These are phyloP conservation scores for Suhomyces prunicola DNA, from an alignment of 805 yeast genomes.

Conservation along the genomic window DNA sequence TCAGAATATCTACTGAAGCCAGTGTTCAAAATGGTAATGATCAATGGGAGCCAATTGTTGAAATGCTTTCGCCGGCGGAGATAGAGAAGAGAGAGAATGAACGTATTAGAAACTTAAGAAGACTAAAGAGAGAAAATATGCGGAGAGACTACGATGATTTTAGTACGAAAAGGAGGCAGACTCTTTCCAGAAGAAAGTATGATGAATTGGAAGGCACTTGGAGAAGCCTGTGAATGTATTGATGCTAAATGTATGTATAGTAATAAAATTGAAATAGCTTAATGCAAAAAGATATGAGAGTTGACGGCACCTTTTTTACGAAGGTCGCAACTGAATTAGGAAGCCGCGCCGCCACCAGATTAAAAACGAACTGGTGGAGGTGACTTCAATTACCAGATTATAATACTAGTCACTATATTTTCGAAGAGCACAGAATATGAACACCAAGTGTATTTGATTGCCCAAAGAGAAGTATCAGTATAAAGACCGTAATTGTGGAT, in stretches of 20 bases:
- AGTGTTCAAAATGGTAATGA: constrained; percentile 75
- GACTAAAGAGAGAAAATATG: constrained; percentile 89
- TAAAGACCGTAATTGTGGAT: too few relatives aligned
- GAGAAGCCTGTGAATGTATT: constrained; percentile 3
- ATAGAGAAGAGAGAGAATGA: constrained; percentile 94
- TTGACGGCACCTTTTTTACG: not conserved
- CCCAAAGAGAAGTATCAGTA: too few relatives aligned
- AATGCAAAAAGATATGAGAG: not conserved
- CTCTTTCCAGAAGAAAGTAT: constrained; percentile 45
- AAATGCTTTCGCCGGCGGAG: constrained; percentile 84
- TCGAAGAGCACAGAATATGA: too few relatives aligned
- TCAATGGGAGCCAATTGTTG: constrained; percentile 85
- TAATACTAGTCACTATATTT: too few relatives aligned
- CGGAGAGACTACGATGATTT: constrained; percentile 50
- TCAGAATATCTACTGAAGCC: constrained; percentile 49
- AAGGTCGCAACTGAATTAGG: not conserved
- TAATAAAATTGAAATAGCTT: not conserved
- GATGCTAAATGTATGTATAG: not conserved
- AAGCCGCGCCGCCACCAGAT: too few relatives aligned
- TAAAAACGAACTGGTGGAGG: too few relatives aligned
- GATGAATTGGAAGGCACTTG: constrained; percentile 40
- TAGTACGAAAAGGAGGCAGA: constrained; percentile 33
- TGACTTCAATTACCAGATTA: too few relatives aligned
- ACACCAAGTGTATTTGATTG: too few relatives aligned
- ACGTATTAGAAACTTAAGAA: constrained; percentile 84